Base-by-base conservation (phyloP, 176 grass and related monocot genomes). In the Aegilops umbellulata region DNA sequence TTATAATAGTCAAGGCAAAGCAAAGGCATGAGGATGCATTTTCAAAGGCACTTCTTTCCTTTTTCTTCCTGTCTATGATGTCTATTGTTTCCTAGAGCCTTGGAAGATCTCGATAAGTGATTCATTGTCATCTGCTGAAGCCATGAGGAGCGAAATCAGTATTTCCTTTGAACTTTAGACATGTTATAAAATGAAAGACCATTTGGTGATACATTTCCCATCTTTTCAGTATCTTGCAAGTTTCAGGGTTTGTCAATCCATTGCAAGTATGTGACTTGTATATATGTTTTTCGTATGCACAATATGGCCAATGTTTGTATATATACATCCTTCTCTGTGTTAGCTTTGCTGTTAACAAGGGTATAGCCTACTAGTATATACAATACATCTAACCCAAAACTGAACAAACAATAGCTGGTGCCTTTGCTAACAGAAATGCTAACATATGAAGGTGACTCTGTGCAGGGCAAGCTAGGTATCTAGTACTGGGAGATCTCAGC, bases 331-430 rank as follows among this genome's bases (percentile, higher is more conserved):
- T 85, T 87, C 83, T 82, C 7, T 79, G 31, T 92, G 90, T 95
- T 92, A 89, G 90, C 88, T 87, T 82, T 90, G 80, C 90, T 92
- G 93, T 95, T 92, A 92, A 84, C 90, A 86, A 61, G 46, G 39
- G 38, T 84, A 55, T 80, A 77, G 46, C 80, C 49, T 75, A 74
- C 58, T 22, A 57, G 19, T 57, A 77, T 80, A 12, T 77, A 89
- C 79, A 81, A 55, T 82, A 78, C 83, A 86, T 76, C 30, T 80
- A 46, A 83, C 36, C 23, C 23, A 70, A 88, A 86, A 88, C 76
- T 76, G 75, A 90, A 86, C 30, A 76, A 78, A 88, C 36, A 81
- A 82, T 39, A 72, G 24, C 44, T 83, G 46, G 20, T 27, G 24
- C 74, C 8, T 79, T 80, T 24, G 89, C 87, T 94, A 95, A 90